Conservation (phyloP, 2,329 filamentous ascomycete species). For the Penicillium sp. region DNA sequence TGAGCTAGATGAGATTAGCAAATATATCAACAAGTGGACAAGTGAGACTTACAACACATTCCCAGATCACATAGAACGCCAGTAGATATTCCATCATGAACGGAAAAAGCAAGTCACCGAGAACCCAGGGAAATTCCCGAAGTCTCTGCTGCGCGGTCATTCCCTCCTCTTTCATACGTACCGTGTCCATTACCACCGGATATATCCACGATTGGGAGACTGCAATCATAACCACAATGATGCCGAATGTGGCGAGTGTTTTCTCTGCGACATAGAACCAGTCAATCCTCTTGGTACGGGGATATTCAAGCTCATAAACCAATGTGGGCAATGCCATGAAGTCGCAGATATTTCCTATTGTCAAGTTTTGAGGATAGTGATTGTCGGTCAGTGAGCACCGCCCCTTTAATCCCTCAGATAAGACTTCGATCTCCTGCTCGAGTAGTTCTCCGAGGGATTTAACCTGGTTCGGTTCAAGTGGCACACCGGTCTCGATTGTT, state of each 20-base stretch:
- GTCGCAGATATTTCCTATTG: conserved; percentile 62
- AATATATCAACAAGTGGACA: not conserved
- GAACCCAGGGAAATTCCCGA: conserved; percentile 67
- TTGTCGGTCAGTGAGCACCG: conserved; percentile 51
- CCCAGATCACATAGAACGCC: conserved; percentile 80
- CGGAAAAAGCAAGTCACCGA: conserved; percentile 73
- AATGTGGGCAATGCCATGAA: conserved; percentile 73
- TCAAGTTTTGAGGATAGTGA: conserved; percentile 69
- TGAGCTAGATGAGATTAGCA: conserved; percentile 45
- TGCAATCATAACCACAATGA: conserved; percentile 71
- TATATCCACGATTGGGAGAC: conserved; percentile 75
- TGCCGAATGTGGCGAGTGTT: conserved; percentile 64
- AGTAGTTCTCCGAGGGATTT: conserved; percentile 64
- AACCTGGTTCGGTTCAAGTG: conserved; percentile 56
- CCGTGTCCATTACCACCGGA: conserved; percentile 66
- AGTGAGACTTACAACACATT: conserved; percentile 48
- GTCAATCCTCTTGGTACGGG: conserved; percentile 65
- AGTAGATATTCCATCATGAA: conserved; percentile 76
- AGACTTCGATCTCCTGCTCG: conserved; percentile 62
- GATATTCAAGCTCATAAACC: conserved; percentile 75
- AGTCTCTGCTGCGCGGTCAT: conserved; percentile 61
- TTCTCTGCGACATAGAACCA: conserved; percentile 77
- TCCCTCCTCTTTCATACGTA: conserved; percentile 61
- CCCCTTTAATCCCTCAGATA: conserved; percentile 63
- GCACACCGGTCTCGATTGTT: conserved; percentile 59